Conservation (phyloP, 1,139 yeast species). For the Scheffersomyces titani region DNA sequence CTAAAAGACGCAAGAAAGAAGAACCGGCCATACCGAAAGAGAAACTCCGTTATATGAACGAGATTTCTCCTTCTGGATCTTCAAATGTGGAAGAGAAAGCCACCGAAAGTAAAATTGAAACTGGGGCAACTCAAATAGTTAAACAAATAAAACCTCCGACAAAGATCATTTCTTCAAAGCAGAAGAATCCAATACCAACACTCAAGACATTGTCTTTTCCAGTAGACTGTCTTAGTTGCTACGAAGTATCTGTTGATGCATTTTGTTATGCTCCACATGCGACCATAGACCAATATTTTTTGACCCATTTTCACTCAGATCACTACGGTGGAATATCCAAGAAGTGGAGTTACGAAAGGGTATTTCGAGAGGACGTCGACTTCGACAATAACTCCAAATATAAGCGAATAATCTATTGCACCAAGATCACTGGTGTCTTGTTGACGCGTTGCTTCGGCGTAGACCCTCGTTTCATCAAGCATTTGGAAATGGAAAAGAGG, state of each 20-base stretch:
- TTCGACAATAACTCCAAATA: conserved; percentile 44
- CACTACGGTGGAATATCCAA: conserved; percentile 87
- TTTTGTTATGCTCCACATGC: conserved; percentile 56
- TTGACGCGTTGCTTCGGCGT: conserved; percentile 57
- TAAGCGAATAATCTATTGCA: conserved; percentile 58
- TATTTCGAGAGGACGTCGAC: conserved; percentile 31
- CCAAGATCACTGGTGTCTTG: conserved; percentile 65
- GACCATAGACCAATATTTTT: conserved; percentile 51
- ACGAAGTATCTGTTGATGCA: conserved; percentile 65
- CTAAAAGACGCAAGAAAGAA: conserved; percentile 5
- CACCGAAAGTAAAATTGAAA: neutral
- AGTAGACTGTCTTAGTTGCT: conserved; percentile 11
- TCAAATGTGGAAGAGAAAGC: conserved; percentile 12
- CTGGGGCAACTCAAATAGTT: conserved; percentile 1
- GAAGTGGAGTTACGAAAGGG: conserved; percentile 61
- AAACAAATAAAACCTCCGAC: conserved; percentile 26
- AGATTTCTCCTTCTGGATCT: conserved; percentile 9
- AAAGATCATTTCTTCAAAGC: conserved; percentile 11
- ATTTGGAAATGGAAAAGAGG: conserved; percentile 45
- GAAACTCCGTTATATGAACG: conserved; percentile 2
- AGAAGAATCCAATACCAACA: conserved; percentile 49
- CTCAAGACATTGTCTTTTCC: conserved; percentile 55
- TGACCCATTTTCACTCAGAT: conserved; percentile 89
- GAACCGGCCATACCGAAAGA: conserved; percentile 6
- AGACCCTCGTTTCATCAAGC: conserved; percentile 50